phyloP scores from a whole-genome alignment of 108 stramenopile genomes.

The Skeletonema costatum region DNA sequence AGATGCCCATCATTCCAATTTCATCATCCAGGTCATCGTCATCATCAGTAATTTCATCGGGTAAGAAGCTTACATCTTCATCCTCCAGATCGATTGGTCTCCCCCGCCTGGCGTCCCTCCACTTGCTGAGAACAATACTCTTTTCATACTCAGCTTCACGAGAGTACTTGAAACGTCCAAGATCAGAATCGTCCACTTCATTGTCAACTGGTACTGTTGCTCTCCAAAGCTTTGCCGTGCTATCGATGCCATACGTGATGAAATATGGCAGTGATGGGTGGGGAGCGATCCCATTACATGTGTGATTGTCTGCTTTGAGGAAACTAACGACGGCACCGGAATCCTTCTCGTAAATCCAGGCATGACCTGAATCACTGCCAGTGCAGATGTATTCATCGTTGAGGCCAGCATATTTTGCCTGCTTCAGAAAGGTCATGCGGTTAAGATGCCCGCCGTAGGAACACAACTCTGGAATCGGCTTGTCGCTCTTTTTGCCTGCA shows the following conservation, averaged over 20 bases:
- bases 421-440: constrained; percentile 78
- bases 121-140: constrained; percentile 58
- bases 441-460: constrained; percentile 82
- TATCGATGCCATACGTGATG: constrained; percentile 86
- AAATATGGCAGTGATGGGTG: constrained; percentile 80
- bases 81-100: constrained; percentile 36
- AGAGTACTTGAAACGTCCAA: constrained; percentile 40
- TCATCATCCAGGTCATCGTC: constrained; percentile 20
- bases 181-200: constrained; percentile 70
- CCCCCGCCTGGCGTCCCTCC: constrained; percentile 34
- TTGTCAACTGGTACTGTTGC: constrained; percentile 72
- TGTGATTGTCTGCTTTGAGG: constrained; percentile 71
- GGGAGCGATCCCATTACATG: constrained; percentile 84
- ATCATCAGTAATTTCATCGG: constrained; percentile 59
- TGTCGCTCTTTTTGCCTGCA: not conserved
- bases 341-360: constrained; percentile 72
- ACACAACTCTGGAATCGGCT: constrained; percentile 50
- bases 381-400: constrained; percentile 87
- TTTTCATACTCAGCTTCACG: constrained; percentile 45
- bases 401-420: constrained; percentile 81
- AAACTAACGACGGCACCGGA: constrained; percentile 73
- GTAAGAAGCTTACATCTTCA: constrained; percentile 45
- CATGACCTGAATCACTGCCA: constrained; percentile 81
- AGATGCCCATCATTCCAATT: constrained; percentile 22
- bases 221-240: constrained; percentile 85